Evolutionary conservation across 441 rosid genomes (phyloP), one percentile per base, ranked within the genome.

Genomic region (Gossypium gossypioides): DNA sequence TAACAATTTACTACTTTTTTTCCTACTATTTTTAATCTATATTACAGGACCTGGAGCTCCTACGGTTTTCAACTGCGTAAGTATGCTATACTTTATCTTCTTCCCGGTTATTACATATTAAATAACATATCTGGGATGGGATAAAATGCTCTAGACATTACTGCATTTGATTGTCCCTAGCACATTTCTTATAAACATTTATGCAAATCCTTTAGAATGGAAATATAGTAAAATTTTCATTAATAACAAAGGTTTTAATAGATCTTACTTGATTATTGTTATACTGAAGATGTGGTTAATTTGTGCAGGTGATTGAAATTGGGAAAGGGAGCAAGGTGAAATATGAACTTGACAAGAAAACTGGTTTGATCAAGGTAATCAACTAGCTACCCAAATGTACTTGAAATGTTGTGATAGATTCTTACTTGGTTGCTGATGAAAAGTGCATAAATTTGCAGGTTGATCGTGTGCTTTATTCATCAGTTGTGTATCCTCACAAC

Each of bases 401-500:
- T 46, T 57, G 16, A 54, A 8, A 54, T 5, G 22, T 44, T 59
- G 13, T 55, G 9, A 6, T 54, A 25, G 68, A 69, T 78, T 21
- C 21, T 5, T 37, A 61, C 42, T 32, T 16, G 58, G 55, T 72
- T 80, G 73, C 77, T 78, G 57, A 73, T 9, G 46, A 51, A 8
- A 34, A 13, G 44, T 62, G n/a, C 29, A 3, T 67, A 8, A 13
- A 50, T 76, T 34, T 66, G 75, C 76, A 89, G 94, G 94, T 89
- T 12, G 94, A 87, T 66, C 94, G 94, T 42, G 61, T 89, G 40
- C 87, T 89, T 10, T 89, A 89, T 78, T 89, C 94, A 19, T 89
- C 94, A 21, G 90, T 86, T 2, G 94, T 89, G 73, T 89, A 89
- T 73, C 94, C 94, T 71, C 94, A 89, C 85, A 89, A 89, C 81